phyloP scores from a whole-genome alignment of 768 basidiomycete genomes.

The Pulveroboletus sp. region DNA sequence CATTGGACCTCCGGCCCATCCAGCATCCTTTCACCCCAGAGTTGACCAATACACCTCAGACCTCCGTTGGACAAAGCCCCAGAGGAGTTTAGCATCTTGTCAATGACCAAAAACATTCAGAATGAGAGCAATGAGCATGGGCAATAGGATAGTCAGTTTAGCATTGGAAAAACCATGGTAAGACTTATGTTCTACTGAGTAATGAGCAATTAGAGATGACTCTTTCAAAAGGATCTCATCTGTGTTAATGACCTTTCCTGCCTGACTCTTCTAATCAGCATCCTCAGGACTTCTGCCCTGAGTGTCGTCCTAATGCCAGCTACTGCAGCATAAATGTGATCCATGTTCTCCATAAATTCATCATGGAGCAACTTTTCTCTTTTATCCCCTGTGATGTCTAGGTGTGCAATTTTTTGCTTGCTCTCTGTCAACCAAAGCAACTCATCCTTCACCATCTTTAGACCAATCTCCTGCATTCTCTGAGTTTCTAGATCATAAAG shows the following conservation, averaged over 20 bases:
- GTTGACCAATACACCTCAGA: too few species aligned
- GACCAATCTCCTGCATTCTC: not conserved
- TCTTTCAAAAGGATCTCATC: not conserved
- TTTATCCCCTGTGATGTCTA: not conserved
- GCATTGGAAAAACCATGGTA: not conserved
- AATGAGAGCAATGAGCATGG: not conserved
- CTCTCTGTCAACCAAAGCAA: not conserved
- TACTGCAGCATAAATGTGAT: not conserved
- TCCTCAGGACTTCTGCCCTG: not conserved
- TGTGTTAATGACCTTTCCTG: not conserved
- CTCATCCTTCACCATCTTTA: not conserved
- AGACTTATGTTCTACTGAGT: not conserved
- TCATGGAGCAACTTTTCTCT: not conserved
- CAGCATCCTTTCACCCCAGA: too few species aligned
- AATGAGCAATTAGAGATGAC: not conserved
- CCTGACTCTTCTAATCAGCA: not conserved
- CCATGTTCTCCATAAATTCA: not conserved
- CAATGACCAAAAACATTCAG: not conserved
- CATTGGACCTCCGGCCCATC: too few species aligned
- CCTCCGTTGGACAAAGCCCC: too few species aligned
- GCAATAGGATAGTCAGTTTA: not conserved
- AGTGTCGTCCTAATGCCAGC: not conserved
- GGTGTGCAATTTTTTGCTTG: not conserved
- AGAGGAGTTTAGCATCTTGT: too few species aligned
- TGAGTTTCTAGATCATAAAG: not conserved